Evolutionary conservation across 768 basidiomycete species (phyloP).

Genomic region (Inosperma sp.): DNA sequence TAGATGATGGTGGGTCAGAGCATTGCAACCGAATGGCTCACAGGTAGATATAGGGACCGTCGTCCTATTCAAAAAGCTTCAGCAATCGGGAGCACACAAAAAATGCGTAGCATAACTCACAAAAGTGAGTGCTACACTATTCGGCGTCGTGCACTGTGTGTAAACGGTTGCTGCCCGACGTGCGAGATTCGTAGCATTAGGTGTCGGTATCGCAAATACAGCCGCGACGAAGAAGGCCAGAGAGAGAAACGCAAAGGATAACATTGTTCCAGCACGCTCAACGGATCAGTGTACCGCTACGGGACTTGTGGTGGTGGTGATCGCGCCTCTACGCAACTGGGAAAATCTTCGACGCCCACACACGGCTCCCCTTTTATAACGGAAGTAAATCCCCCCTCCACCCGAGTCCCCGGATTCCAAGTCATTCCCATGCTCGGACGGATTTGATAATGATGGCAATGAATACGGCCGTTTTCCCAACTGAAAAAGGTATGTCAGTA

Average conservation of each 20-base stretch:
- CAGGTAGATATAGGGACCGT: conserved; percentile 31
- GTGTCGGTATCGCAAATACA: background rate
- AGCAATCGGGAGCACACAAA: background rate
- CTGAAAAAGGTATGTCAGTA: no score
- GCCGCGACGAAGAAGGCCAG: background rate
- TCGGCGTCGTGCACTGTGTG: conserved; percentile 29
- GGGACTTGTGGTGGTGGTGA: background rate
- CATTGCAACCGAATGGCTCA: conserved; percentile 10
- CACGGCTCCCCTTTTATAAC: no score
- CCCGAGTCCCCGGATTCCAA: no score
- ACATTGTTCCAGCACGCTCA: background rate
- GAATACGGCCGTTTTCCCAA: no score
- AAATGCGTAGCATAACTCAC: conserved; percentile 17
- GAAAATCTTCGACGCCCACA: no score
- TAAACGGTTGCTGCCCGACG: conserved; percentile 24
- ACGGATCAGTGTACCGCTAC: no score
- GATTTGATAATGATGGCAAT: no score
- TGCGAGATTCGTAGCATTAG: background rate
- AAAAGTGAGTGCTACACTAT: conserved; percentile 34
- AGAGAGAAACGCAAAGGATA: background rate
- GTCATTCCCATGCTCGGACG: no score
- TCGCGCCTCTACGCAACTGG: no score
- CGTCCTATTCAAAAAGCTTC: conserved; percentile 22
- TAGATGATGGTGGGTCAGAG: background rate
- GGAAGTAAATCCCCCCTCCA: no score